Evolutionary conservation across 139 green algal species (phyloP), one percentile per base, ranked within the genome.

Genomic region (Chlamydomonas sphaeroides): DNA sequence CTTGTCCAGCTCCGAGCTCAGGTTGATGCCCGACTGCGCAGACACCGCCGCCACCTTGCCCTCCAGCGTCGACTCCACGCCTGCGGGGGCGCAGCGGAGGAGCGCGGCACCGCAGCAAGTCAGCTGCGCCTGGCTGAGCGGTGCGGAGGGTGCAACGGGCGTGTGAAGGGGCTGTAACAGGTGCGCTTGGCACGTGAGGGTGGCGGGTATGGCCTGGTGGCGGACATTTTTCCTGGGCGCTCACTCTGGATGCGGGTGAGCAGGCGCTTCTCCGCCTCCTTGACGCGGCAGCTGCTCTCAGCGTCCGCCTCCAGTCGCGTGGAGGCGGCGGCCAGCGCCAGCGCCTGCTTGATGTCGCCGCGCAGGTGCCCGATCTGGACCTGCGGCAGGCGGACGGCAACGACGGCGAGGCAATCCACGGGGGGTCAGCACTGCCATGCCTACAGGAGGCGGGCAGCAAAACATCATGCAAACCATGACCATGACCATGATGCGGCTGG

Each of bases 1-100:
- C 66, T 82, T 86, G 83, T 90, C 86, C 57, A 90, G 83, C 83
- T 90, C 86, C 1, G n/a, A 21, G 57, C 38, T 82, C 33, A 88
- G 30, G 21, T 38, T 63, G 26, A 61, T 38, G 20, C 80, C 83
- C 7, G 85, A 36, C 28, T 81, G 56, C 14, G 68, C 35, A 1
- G 56, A 70, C 57, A 87, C 14, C 1, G 51, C 68, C 0, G 83
- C 62, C 33, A 87, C 51, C 35, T 80, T 80, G 53, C 38, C 68
- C 65, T 89, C 85, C 53, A 89, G n/a, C 2, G 56, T 14, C 56
- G 83, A 73, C 66, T 89, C 85, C 56, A 89, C 72, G 41, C 63
- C 84, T 88, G 84, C 5, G 10, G 3, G 17, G 28, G 28, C n/a
- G n/a, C n/a, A n/a, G n/a, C n/a, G n/a, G n/a, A n/a, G n/a, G n/a